phyloP scores from a whole-genome alignment of 176 grass and related monocot species.

The Cenchrus fungigraminus region DNA sequence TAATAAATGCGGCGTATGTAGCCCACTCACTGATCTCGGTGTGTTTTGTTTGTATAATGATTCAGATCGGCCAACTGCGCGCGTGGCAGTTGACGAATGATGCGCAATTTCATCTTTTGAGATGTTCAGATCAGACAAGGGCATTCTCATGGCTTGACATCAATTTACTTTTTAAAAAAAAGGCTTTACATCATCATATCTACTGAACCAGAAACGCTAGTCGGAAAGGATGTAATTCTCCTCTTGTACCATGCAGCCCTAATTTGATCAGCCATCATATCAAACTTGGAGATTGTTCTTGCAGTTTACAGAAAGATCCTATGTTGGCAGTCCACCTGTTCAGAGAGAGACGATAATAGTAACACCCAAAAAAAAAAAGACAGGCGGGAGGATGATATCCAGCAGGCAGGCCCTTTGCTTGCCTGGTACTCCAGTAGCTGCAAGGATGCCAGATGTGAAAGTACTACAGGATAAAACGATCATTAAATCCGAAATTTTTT shows the following conservation, averaged over 20 bases:
- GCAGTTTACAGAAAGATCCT: not conserved
- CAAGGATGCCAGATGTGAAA: not conserved
- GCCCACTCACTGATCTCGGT: not conserved
- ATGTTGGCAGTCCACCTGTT: not conserved
- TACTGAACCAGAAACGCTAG: not conserved
- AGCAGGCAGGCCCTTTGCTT: slow-evolving; percentile 1
- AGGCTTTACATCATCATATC: not conserved
- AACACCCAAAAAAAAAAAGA: not conserved
- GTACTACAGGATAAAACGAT: not conserved
- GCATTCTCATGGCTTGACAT: not conserved
- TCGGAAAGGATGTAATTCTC: not conserved
- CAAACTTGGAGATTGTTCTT: not conserved
- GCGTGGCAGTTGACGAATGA: too few species aligned
- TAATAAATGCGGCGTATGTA: too few species aligned
- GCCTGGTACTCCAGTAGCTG: slow-evolving; percentile 17
- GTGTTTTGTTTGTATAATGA: not conserved
- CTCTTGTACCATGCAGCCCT: not conserved
- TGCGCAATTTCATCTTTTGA: too few species aligned
- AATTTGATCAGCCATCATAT: not conserved
- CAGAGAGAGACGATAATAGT: not conserved
- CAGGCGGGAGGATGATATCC: not conserved
- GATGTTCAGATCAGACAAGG: not conserved
- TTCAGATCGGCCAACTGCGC: not conserved
- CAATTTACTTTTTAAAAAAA: too few species aligned
- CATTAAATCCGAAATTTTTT: not conserved